Conservation (phyloP, 2,329 filamentous ascomycete species). For the Aspergillus ustus region DNA sequence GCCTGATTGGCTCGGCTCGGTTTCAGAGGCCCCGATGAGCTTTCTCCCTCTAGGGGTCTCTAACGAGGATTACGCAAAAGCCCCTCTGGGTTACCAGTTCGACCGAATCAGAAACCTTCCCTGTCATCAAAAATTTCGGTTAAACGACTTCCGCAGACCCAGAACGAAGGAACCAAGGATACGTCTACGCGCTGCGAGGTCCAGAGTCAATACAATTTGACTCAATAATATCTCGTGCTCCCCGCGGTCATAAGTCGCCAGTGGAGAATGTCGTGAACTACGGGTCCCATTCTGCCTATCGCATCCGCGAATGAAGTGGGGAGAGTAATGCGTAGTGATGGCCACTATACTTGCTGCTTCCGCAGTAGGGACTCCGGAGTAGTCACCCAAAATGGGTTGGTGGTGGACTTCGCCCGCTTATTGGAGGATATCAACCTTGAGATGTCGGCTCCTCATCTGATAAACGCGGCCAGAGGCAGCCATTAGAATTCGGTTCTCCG, state of each 20-base stretch:
- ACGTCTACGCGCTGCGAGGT: background rate
- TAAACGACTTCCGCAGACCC: background rate
- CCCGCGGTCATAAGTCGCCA: background rate
- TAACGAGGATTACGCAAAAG: background rate
- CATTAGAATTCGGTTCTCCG: background rate
- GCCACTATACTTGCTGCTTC: conserved; percentile 2
- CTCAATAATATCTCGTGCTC: background rate
- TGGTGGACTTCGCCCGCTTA: background rate
- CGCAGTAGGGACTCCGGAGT: too few relatives aligned
- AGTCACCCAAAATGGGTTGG: background rate
- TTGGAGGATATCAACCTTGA: background rate
- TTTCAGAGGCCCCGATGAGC: background rate
- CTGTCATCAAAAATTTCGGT: conserved; percentile 1
- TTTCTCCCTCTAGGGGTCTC: background rate
- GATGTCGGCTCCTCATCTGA: background rate
- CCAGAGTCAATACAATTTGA: background rate
- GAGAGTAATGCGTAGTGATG: background rate
- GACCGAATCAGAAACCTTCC: conserved; percentile 7
- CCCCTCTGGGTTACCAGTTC: background rate
- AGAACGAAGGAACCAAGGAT: conserved; percentile 1
- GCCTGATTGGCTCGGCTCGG: background rate
- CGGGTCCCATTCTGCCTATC: background rate
- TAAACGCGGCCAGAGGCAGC: background rate
- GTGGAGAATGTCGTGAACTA: conserved; percentile 6
- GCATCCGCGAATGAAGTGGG: background rate